These are phyloP conservation scores for Xylaria sp. DNA, from an alignment of 2,329 filamentous ascomycete species.

Conservation along the genomic window DNA sequence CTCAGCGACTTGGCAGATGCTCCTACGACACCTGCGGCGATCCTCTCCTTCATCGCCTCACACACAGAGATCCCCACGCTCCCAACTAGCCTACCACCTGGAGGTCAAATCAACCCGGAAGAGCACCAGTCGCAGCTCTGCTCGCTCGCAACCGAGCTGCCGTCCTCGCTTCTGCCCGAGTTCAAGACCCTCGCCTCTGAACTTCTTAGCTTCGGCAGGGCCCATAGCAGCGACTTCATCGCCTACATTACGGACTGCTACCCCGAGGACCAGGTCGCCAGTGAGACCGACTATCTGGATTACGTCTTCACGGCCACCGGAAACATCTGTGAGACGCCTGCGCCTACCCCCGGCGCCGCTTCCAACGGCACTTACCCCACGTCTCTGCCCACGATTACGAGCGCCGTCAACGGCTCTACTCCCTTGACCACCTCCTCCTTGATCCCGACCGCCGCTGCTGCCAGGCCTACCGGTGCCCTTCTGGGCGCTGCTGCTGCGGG, in stretches of 20 bases:
- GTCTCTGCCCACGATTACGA: slow-evolving; percentile 16
- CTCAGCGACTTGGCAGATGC: background rate
- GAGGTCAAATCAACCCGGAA: slow-evolving; percentile 12
- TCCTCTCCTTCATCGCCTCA: slow-evolving; percentile 3
- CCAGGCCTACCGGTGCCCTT: slow-evolving; percentile 5
- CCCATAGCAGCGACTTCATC: slow-evolving; percentile 16
- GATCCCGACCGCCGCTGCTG: slow-evolving; percentile 11
- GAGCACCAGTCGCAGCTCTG: slow-evolving; percentile 23
- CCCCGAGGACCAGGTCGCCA: slow-evolving; percentile 17
- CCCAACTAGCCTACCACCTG: slow-evolving; percentile 2
- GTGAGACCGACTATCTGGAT: slow-evolving; percentile 17
- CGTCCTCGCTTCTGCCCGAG: slow-evolving; percentile 24
- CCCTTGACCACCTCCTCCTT: background rate
- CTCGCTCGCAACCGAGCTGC: slow-evolving; percentile 24
- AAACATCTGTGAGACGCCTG: slow-evolving; percentile 15
- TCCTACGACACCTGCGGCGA: slow-evolving; percentile 20
- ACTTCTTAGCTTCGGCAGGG: slow-evolving; percentile 15
- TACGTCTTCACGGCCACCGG: slow-evolving; percentile 27
- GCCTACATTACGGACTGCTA: slow-evolving; percentile 27
- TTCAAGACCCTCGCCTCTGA: slow-evolving; percentile 12
- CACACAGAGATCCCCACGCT: background rate
- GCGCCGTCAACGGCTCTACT: slow-evolving; percentile 10
- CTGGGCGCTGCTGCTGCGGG: slow-evolving; percentile 16
- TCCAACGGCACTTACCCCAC: slow-evolving; percentile 23
- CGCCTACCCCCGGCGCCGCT: slow-evolving; percentile 16